A percentile compares a stretch with the other conserved stretches of the same genome.
These are phyloP conservation scores for Thermothelomyces thermophilus DNA, from an alignment of 2,329 filamentous ascomycete species.

Conservation along the genomic window DNA sequence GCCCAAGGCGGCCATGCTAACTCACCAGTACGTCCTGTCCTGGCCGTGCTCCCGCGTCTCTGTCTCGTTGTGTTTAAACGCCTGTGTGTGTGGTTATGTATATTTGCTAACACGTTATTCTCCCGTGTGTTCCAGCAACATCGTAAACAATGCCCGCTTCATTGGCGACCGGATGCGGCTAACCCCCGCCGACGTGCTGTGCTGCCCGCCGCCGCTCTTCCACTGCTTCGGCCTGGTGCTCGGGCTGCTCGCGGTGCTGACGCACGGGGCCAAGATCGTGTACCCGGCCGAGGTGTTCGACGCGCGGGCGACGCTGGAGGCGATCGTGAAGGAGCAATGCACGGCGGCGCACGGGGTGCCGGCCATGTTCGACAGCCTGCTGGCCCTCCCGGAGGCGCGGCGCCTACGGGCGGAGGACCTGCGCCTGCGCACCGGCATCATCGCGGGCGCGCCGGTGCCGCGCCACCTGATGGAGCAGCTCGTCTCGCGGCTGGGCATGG, in stretches of 20 bases:
- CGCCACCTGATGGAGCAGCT: constrained; percentile 67
- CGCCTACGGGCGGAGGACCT: constrained; percentile 37
- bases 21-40: constrained; percentile 54
- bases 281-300: constrained; percentile 72
- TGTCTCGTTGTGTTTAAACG: too few species aligned
- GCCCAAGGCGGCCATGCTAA: constrained; percentile 70
- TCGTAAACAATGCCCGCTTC: constrained; percentile 61
- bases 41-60: too few species aligned
- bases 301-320: constrained; percentile 55
- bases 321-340: constrained; percentile 60
- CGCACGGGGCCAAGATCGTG: constrained; percentile 69
- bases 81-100: too few species aligned
- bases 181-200: constrained; percentile 59
- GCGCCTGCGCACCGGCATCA: constrained; percentile 65
- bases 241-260: constrained; percentile 64
- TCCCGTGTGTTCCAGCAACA: constrained; percentile 38
- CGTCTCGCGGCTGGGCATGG: constrained; percentile 66
- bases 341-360: constrained; percentile 77
- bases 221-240: constrained; percentile 81
- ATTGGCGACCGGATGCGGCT: constrained; percentile 70
- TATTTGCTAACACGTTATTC: neutral
- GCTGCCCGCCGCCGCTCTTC: constrained; percentile 77
- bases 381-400: constrained; percentile 38
- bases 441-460: constrained; percentile 72
- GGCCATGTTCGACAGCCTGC: constrained; percentile 71